These are phyloP conservation scores for Diaporthe helianthi DNA, from an alignment of 2,329 filamentous ascomycete genomes.

Conservation along the genomic window DNA sequence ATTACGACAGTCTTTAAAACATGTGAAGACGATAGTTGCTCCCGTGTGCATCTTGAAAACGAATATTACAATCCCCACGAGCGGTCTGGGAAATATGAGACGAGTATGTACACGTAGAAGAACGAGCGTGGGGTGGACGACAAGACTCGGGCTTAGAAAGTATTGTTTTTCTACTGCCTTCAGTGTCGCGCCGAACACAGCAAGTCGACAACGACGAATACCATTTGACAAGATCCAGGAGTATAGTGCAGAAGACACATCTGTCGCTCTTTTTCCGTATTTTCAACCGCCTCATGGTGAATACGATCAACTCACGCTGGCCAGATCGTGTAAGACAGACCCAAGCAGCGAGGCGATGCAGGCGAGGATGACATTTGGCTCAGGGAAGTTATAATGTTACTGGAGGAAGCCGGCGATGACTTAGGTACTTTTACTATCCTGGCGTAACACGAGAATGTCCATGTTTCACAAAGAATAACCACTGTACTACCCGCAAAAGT, in stretches of 20 bases:
- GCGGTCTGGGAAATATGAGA: background rate
- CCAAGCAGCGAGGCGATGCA: background rate
- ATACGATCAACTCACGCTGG: background rate
- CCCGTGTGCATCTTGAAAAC: background rate
- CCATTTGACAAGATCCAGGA: too few relatives aligned
- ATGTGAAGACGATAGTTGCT: background rate
- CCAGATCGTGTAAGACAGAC: background rate
- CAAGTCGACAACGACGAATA: background rate
- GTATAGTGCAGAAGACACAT: too few relatives aligned
- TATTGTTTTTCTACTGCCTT: background rate
- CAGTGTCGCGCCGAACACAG: background rate
- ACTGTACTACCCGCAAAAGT: too few relatives aligned
- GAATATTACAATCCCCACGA: background rate
- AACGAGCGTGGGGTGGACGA: background rate
- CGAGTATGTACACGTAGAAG: background rate
- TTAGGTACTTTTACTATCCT: background rate
- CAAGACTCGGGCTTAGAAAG: background rate
- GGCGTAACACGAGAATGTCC: background rate
- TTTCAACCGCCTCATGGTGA: background rate
- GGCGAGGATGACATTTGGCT: background rate
- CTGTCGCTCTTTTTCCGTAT: background rate
- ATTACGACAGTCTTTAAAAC: background rate
- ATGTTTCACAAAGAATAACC: too few relatives aligned
- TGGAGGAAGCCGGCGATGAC: background rate
- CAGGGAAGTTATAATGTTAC: background rate